phyloP scores from a whole-genome alignment of 2,329 filamentous ascomycete species.

The Curvularia sp. region DNA sequence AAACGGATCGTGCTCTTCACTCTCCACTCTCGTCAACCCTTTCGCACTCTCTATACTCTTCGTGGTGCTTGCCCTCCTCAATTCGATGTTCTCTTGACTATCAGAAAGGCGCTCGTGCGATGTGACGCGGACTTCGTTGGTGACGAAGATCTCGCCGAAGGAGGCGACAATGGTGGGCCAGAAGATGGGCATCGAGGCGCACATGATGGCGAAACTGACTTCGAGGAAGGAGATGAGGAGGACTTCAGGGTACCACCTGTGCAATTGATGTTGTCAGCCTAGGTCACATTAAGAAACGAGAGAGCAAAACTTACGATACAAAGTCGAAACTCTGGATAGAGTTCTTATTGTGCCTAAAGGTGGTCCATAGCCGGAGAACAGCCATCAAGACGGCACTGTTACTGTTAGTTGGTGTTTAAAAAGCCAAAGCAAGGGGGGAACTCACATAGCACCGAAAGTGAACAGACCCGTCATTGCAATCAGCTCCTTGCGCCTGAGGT shows the following conservation, averaged over 20 bases:
- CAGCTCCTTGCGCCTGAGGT: slow-evolving; percentile 32
- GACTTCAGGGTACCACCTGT: slow-evolving; percentile 33
- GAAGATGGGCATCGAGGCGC: slow-evolving; percentile 49
- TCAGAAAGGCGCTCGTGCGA: slow-evolving; percentile 29
- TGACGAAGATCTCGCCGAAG: slow-evolving; percentile 44
- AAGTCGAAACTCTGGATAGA: slow-evolving; percentile 34
- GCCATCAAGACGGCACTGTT: slow-evolving; percentile 40
- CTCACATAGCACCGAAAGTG: slow-evolving; percentile 35
- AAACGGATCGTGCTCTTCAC: slow-evolving; percentile 14
- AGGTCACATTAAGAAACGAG: too few relatives aligned
- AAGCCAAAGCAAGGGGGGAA: not conserved
- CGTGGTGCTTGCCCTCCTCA: slow-evolving; percentile 24
- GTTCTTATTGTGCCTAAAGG: slow-evolving; percentile 26
- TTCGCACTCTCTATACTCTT: slow-evolving; percentile 35
- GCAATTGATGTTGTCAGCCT: not conserved
- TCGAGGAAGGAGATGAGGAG: slow-evolving; percentile 45
- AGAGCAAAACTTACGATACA: slow-evolving; percentile 25
- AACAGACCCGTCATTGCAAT: slow-evolving; percentile 40
- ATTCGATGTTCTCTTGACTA: slow-evolving; percentile 26
- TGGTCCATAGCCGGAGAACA: slow-evolving; percentile 39
- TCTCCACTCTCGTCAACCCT: slow-evolving; percentile 25
- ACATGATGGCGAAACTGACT: slow-evolving; percentile 47
- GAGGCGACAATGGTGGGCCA: slow-evolving; percentile 43
- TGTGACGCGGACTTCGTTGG: slow-evolving; percentile 43
- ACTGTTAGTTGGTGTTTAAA: slow-evolving; percentile 5